phyloP scores from a whole-genome alignment of 768 basidiomycete genomes.

The Mycena vitilis region DNA sequence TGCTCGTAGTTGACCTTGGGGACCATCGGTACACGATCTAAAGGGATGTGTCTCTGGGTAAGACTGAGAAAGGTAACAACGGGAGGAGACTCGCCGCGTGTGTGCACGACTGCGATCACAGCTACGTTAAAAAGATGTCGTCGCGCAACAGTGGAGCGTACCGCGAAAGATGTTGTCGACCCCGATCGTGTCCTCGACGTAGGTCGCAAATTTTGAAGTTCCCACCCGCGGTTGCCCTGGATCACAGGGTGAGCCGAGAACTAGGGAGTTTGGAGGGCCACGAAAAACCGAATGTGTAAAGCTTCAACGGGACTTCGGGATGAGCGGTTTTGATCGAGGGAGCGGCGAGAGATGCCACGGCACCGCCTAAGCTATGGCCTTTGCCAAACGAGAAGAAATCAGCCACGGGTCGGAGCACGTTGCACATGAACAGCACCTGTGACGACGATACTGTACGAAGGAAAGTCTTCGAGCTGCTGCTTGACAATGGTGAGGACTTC shows the following conservation, averaged over 20 bases:
- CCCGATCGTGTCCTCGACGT: constrained; percentile 31
- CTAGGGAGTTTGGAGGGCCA: not conserved
- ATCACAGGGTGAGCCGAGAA: not conserved
- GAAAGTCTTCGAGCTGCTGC: not conserved
- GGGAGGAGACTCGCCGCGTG: not conserved
- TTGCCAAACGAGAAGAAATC: not conserved
- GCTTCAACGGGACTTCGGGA: constrained; percentile 10
- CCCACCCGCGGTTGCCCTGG: constrained; percentile 37
- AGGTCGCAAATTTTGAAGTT: constrained; percentile 29
- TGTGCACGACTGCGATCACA: constrained; percentile 14
- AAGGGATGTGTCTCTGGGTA: too few relatives aligned
- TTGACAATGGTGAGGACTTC: constrained; percentile 1
- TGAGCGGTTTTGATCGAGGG: constrained; percentile 33
- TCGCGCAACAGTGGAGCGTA: not conserved
- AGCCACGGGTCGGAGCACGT: not conserved
- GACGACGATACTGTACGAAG: constrained; percentile 33
- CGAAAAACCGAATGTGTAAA: constrained; percentile 21
- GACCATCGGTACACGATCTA: constrained; percentile 34
- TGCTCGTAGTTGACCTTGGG: constrained; percentile 33
- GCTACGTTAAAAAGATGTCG: not conserved
- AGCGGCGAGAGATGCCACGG: constrained; percentile 39
- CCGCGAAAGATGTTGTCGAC: constrained; percentile 27
- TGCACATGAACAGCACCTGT: constrained; percentile 29
- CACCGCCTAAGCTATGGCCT: constrained; percentile 41
- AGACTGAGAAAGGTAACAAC: too few relatives aligned